Evolutionary conservation across 169 alveolate genomes (phyloP), one percentile per base, ranked within the genome.

Genomic region (Babesia gibsoni): DNA sequence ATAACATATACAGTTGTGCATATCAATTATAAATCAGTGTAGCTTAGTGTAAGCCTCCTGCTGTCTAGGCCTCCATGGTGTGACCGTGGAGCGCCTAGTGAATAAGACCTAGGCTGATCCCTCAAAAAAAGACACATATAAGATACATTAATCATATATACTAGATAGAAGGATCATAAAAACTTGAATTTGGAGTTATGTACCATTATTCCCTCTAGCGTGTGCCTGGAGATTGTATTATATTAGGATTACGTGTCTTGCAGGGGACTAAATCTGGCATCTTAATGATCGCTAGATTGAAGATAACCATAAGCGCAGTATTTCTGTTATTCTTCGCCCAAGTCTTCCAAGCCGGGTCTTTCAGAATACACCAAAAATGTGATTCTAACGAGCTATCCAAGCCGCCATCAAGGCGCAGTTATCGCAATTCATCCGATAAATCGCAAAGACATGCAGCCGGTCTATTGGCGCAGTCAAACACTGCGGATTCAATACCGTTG

Each of bases 11-110:
- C 14, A 16, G 39, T 3, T 10, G 6, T n/a, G 7, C 59, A 25
- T 23, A 4, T 20, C 16, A 45, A 27, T 4, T 10, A 45, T 1
- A 22, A 23, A 18, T 14, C 56, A n/a, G 56, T 14, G 1, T n/a
- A 1, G 2, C 12, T n/a, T 12, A 12, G 25, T 18, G 56, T 12
- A 3, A 18, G 1, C 41, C 22, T 23, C 18, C 42, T 3, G 22
- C 4, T 50, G 59, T 50, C 59, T 50, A 20, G 9, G 59, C 25
- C 30, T 50, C 59, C 59, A 50, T 41, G 7, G 42, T 50, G 59
- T 39, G 46, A 39, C 16, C 20, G 46, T 39, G 46, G 20, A 12
- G 46, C n/a, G n/a, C n/a, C n/a, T n/a, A n/a, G n/a, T n/a, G n/a
- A n/a, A n/a, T n/a, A n/a, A n/a, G n/a, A n/a, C n/a, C n/a, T n/a